A percentile compares a stretch with the other conserved stretches of the same genome.
Conservation (phyloP, 2,329 filamentous ascomycete genomes). For the Talaromyces albobiverticillius region DNA sequence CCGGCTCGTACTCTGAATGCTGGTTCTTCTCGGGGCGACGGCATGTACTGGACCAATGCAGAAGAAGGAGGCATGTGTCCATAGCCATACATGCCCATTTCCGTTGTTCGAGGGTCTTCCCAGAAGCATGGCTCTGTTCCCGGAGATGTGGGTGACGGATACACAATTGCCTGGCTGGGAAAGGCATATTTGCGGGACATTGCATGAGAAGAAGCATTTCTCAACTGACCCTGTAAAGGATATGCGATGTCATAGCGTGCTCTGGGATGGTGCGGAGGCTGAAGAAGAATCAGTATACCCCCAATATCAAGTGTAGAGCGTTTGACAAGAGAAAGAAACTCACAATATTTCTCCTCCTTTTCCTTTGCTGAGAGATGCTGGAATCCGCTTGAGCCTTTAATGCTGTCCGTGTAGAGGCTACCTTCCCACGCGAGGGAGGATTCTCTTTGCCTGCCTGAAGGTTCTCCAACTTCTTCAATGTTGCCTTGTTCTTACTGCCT, state of each 20-base stretch:
- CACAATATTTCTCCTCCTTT: background rate
- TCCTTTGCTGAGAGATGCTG: background rate
- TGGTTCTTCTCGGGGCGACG: conserved; percentile 21
- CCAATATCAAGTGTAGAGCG: background rate
- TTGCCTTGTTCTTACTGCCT: conserved; percentile 38
- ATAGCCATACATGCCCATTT: conserved; percentile 1
- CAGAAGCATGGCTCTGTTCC: conserved; percentile 1
- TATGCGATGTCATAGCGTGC: conserved; percentile 6
- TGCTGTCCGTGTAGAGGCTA: background rate
- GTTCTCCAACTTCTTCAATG: conserved; percentile 34
- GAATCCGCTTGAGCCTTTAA: background rate
- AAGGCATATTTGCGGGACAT: conserved; percentile 3
- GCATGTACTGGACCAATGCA: conserved; percentile 26
- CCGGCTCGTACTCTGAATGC: conserved; percentile 17
- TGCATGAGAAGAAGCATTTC: background rate
- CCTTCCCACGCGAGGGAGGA: conserved; percentile 20
- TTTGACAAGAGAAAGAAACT: background rate
- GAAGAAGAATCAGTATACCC: conserved; percentile 16
- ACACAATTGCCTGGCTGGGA: background rate
- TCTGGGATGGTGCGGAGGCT: background rate
- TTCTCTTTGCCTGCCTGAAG: conserved; percentile 28
- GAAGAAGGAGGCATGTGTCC: conserved; percentile 20
- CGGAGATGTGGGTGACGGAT: conserved; percentile 4
- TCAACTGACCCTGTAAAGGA: conserved; percentile 3
- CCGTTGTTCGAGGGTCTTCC: background rate